Evolutionary conservation across 768 basidiomycete genomes (phyloP).

Genomic region (Panus rudis): DNA sequence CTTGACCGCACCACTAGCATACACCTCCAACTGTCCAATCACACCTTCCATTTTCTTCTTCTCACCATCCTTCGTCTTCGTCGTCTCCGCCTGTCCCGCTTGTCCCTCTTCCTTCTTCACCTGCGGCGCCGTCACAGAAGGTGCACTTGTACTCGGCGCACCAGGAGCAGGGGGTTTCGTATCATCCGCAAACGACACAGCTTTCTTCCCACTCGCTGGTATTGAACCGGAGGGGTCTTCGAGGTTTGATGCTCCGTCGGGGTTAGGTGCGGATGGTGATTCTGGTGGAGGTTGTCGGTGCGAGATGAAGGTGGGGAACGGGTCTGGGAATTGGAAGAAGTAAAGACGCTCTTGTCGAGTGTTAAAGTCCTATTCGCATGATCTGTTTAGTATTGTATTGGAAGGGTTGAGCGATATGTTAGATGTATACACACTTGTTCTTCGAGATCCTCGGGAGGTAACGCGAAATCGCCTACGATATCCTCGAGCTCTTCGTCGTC

Average conservation of each 20-base stretch:
- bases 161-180: slow-evolving; percentile 41
- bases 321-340: slow-evolving; percentile 85
- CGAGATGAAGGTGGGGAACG: slow-evolving; percentile 70
- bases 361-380: slow-evolving; percentile 34
- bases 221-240: slow-evolving; percentile 9
- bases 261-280: slow-evolving; percentile 8
- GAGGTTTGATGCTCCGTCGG: slow-evolving; percentile 10
- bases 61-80: slow-evolving; percentile 25
- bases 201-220: slow-evolving; percentile 32
- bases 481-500: slow-evolving; percentile 77
- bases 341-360: slow-evolving; percentile 64
- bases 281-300: no score
- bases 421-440: slow-evolving; percentile 23
- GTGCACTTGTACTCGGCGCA: slow-evolving; percentile 9
- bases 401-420: background rate
- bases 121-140: slow-evolving; percentile 17
- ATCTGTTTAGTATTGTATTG: slow-evolving; percentile 2
- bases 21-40: slow-evolving; percentile 80
- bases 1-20: slow-evolving; percentile 79
- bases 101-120: slow-evolving; percentile 18
- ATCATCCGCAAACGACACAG: slow-evolving; percentile 60
- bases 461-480: slow-evolving; percentile 62
- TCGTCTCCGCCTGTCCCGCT: slow-evolving; percentile 10
- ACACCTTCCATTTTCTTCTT: slow-evolving; percentile 56
- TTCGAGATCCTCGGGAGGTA: slow-evolving; percentile 31